A percentile compares a stretch with the other conserved stretches of the same genome.
These are phyloP conservation scores for Solanum hybrid DNA, from an alignment of 305 asterid genomes.

Conservation along the genomic window DNA sequence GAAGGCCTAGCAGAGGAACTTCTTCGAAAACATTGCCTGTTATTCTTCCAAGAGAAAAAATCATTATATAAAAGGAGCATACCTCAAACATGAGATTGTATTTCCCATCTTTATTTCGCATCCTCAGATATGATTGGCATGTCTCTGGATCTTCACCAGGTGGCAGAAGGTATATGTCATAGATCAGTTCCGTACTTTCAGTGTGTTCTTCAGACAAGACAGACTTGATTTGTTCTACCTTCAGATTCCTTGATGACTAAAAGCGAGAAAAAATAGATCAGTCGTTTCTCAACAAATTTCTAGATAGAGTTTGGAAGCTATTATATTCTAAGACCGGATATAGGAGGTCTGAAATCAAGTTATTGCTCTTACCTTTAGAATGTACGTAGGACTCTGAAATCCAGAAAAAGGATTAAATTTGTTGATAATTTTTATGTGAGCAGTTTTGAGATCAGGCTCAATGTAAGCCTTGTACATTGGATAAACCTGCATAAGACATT, in stretches of 20 bases:
- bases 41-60: not conserved
- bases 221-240: slow-evolving; percentile 59
- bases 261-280: not conserved
- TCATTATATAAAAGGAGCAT: slow-evolving; percentile 5
- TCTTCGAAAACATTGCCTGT: not conserved
- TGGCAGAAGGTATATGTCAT: slow-evolving; percentile 94
- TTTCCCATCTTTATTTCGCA: slow-evolving; percentile 97
- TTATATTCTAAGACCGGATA: not conserved
- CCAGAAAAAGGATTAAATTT: slow-evolving; percentile 96
- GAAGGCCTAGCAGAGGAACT: not conserved
- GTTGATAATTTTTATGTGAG: slow-evolving; percentile 87
- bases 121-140: slow-evolving; percentile 94
- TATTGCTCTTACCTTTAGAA: slow-evolving; percentile 59
- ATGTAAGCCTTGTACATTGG: slow-evolving; percentile 99
- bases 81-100: slow-evolving; percentile 99
- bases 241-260: slow-evolving; percentile 58
- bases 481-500: slow-evolving; percentile 57
- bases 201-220: slow-evolving; percentile 54
- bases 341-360: not conserved
- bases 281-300: not conserved
- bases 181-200: slow-evolving; percentile 72
- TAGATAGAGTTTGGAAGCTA: not conserved
- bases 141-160: slow-evolving; percentile 99
- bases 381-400: slow-evolving; percentile 87
- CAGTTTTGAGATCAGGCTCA: slow-evolving; percentile 97